Percentiles rank a stretch among this genome's conserved stretches.
phyloP scores from a whole-genome alignment of 371 early-diverging fungal species.

The Vairimorpha necatrix region DNA sequence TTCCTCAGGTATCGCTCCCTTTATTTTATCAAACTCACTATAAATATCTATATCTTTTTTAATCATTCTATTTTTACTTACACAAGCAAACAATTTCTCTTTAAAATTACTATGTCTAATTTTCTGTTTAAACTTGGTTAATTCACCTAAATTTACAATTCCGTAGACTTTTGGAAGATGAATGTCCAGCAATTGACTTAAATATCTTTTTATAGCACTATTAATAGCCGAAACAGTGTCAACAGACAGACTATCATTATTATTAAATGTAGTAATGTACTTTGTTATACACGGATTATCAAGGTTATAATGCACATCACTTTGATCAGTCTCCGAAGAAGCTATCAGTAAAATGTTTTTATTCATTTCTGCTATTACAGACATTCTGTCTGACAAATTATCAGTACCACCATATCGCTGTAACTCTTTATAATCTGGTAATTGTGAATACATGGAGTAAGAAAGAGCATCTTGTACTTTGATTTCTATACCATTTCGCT shows the following conservation, averaged over 20 bases:
- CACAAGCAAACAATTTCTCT: neutral
- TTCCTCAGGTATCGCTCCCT: neutral
- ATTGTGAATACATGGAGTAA: neutral
- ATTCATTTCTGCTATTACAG: neutral
- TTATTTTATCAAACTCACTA: neutral
- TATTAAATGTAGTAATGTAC: slow-evolving; percentile 20
- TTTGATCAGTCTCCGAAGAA: slow-evolving; percentile 1
- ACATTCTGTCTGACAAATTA: slow-evolving; percentile 1
- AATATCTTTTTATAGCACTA: slow-evolving; percentile 5
- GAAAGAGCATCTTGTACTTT: neutral
- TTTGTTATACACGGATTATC: slow-evolving; percentile 3
- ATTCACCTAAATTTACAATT: neutral
- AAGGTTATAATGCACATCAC: neutral
- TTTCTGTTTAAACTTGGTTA: neutral
- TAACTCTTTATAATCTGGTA: slow-evolving; percentile 11
- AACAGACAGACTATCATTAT: neutral
- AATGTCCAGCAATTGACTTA: neutral
- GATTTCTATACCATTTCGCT: neutral
- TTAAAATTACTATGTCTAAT: neutral
- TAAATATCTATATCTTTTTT: neutral
- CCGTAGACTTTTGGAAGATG: slow-evolving; percentile 14
- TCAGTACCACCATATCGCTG: slow-evolving; percentile 14
- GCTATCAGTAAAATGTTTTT: slow-evolving; percentile 25
- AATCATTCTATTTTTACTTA: neutral
- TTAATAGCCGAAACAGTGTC: slow-evolving; percentile 20